Conservation (phyloP, 1,139 yeast genomes). For the Tardiomyces digboiensis region DNA sequence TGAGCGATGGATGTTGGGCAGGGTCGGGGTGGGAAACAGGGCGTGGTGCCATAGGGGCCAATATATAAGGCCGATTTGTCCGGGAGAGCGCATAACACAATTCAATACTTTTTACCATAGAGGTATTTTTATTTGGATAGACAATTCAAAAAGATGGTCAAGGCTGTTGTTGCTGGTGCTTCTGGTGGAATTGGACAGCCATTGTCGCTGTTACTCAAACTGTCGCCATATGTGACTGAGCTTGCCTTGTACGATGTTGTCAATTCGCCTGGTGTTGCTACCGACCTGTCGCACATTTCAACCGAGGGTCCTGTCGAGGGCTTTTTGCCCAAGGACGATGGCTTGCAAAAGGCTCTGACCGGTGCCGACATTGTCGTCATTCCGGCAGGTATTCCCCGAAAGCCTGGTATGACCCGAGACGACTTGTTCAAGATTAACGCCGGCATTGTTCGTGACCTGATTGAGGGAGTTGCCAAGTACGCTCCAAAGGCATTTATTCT, state of each 20-base stretch:
- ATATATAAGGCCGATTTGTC: no score
- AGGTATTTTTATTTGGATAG: no score
- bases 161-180: conserved; percentile 34
- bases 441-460: conserved; percentile 76
- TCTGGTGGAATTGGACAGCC: conserved; percentile 79
- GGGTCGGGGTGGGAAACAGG: no score
- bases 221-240: conserved; percentile 47
- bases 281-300: conserved; percentile 85
- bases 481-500: conserved; percentile 70
- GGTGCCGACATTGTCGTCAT: conserved; percentile 74
- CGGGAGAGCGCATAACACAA: no score
- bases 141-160: conserved; percentile 23
- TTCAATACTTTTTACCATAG: no score
- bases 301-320: conserved; percentile 66
- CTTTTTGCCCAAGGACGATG: conserved; percentile 55
- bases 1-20: no score
- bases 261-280: conserved; percentile 87
- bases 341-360: conserved; percentile 47
- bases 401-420: conserved; percentile 98
- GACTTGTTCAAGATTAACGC: conserved; percentile 92
- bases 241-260: conserved; percentile 82
- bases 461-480: conserved; percentile 64
- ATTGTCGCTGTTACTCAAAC: conserved; percentile 71
- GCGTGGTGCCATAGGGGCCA: no score
- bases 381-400: conserved; percentile 97